Conservation (phyloP, 768 basidiomycete genomes). For the Cystobasidium onofrii region DNA sequence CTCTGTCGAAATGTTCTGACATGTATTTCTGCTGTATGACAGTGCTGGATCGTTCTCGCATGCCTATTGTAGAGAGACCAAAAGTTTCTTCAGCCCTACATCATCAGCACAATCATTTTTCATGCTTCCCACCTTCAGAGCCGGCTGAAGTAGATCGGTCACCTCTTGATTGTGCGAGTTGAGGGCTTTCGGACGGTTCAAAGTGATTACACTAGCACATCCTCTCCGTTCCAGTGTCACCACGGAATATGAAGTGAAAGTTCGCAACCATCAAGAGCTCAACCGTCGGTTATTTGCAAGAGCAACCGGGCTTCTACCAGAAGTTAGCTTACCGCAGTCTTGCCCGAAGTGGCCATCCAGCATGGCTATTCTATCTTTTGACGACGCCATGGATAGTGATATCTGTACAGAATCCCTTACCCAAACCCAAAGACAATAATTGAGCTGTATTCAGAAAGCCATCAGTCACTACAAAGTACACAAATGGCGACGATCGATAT, state of each 20-base stretch:
- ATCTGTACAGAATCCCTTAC: too few relatives aligned
- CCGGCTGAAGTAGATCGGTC: conserved; percentile 17
- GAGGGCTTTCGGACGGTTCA: conserved; percentile 33
- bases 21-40: too few relatives aligned
- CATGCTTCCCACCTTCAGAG: conserved; percentile 1
- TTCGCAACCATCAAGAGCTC: too few relatives aligned
- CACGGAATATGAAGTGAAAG: background rate
- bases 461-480: too few relatives aligned
- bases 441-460: too few relatives aligned
- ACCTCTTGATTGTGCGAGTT: conserved; percentile 32
- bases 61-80: too few relatives aligned
- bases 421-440: too few relatives aligned
- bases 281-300: too few relatives aligned
- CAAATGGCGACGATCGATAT: too few relatives aligned
- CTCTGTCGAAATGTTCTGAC: too few relatives aligned
- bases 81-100: too few relatives aligned
- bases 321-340: background rate
- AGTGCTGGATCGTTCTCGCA: conserved; percentile 2
- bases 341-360: background rate
- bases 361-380: conserved; percentile 6
- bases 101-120: background rate
- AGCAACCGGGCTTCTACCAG: too few relatives aligned
- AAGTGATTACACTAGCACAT: conserved; percentile 6
- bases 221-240: background rate
- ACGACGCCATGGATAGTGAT: background rate